Evolutionary conservation across 2,329 filamentous ascomycete genomes (phyloP).

Genomic region (Pseudocercospora fuligena): DNA sequence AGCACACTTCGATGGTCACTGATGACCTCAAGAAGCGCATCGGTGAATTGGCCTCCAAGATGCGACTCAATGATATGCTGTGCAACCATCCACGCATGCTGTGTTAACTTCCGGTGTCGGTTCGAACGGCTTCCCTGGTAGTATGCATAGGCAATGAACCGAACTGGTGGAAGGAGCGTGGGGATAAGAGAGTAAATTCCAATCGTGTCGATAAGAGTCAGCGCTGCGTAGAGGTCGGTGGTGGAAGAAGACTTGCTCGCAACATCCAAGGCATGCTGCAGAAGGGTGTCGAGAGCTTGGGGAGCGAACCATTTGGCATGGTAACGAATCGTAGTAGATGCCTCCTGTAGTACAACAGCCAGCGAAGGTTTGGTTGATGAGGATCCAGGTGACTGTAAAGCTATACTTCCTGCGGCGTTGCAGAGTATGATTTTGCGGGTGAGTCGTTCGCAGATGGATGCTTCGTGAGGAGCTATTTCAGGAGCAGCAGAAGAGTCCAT

Average conservation of each 20-base stretch:
- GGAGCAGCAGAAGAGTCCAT: conserved; percentile 6
- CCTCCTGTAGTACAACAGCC: conserved; percentile 30
- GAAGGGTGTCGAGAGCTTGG: conserved; percentile 28
- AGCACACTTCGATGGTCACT: conserved; percentile 25
- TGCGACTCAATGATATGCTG: conserved; percentile 39
- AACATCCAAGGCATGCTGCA: conserved; percentile 33
- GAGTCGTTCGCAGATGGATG: conserved; percentile 32
- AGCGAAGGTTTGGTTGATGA: conserved; percentile 14
- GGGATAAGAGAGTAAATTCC: conserved; percentile 37
- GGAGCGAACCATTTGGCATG: conserved; percentile 42
- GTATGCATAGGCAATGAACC: conserved; percentile 39
- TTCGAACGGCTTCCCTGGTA: conserved; percentile 39
- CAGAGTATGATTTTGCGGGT: conserved; percentile 26
- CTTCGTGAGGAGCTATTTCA: conserved; percentile 36
- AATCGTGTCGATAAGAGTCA: conserved; percentile 39
- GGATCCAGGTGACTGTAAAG: conserved; percentile 8
- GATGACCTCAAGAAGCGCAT: conserved; percentile 33
- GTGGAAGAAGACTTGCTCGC: conserved; percentile 37
- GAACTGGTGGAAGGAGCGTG: conserved; percentile 28
- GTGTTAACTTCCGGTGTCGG: conserved; percentile 35
- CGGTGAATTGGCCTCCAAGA: conserved; percentile 35
- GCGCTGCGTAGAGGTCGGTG: conserved; percentile 35
- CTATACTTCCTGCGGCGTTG: conserved; percentile 5
- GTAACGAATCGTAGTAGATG: conserved; percentile 33
- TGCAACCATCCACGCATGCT: conserved; percentile 34